Conservation (phyloP, 495 filamentous ascomycete species). For the Letharia columbiana region DNA sequence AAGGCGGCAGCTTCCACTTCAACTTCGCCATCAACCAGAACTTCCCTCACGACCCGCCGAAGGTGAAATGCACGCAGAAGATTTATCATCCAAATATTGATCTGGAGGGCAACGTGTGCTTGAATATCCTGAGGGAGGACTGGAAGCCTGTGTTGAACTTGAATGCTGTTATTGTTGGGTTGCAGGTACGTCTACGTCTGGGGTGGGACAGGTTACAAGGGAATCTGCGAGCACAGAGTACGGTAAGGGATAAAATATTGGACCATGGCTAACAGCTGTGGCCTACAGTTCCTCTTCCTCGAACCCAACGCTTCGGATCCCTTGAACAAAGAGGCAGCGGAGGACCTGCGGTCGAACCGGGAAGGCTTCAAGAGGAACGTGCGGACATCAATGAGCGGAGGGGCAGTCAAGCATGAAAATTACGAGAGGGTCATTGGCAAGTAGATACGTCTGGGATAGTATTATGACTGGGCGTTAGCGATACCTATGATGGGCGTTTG, state of each 20-base stretch:
- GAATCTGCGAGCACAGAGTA: neutral
- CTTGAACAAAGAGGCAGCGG: conserved; percentile 95
- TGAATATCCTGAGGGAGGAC: conserved; percentile 95
- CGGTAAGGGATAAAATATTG: neutral
- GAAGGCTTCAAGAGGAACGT: conserved; percentile 92
- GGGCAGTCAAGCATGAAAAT: conserved; percentile 56
- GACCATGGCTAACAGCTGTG: conserved; percentile 7
- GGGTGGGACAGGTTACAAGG: neutral
- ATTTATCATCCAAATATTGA: conserved; percentile 99
- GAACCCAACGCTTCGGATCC: conserved; percentile 95
- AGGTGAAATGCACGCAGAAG: conserved; percentile 96
- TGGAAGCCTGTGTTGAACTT: conserved; percentile 98
- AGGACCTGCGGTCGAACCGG: conserved; percentile 74
- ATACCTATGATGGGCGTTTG: conserved; percentile 11
- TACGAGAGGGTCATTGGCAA: conserved; percentile 68
- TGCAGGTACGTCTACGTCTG: conserved; percentile 56
- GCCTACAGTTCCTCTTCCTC: conserved; percentile 78
- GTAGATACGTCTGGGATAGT: conserved; percentile 4
- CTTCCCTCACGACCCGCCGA: conserved; percentile 96
- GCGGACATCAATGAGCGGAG: conserved; percentile 69
- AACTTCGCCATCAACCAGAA: conserved; percentile 85
- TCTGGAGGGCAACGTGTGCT: conserved; percentile 91
- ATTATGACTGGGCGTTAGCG: conserved; percentile 1
- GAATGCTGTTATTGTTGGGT: conserved; percentile 90
- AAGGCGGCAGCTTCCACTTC: conserved; percentile 81